Evolutionary conservation across 2,329 filamentous ascomycete genomes (phyloP).

Genomic region (Bertia moriformis): DNA sequence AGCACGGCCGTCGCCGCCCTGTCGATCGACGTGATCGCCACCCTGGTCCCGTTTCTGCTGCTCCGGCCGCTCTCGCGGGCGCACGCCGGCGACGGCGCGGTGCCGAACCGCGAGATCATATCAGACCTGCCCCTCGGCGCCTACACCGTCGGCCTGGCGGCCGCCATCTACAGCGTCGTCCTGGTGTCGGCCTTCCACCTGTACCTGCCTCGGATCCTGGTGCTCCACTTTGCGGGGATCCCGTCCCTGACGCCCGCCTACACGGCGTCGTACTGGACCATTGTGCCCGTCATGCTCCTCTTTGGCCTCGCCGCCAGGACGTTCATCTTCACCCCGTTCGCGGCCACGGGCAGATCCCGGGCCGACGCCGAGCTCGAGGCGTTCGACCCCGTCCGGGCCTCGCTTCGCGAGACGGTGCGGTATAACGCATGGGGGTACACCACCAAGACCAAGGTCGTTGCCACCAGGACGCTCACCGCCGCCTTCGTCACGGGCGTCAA

Average conservation of each 20-base stretch:
- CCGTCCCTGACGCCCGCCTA: conserved; percentile 56
- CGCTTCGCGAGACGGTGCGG: conserved; percentile 53
- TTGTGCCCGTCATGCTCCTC: conserved; percentile 33
- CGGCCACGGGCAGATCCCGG: conserved; percentile 31
- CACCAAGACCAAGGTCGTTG: conserved; percentile 44
- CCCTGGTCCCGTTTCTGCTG: conserved; percentile 60
- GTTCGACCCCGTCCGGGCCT: conserved; percentile 53
- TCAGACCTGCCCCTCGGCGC: conserved; percentile 45
- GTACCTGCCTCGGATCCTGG: conserved; percentile 58
- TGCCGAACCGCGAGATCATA: conserved; percentile 50
- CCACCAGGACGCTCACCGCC: conserved; percentile 47
- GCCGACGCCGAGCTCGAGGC: conserved; percentile 30
- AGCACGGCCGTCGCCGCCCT: conserved; percentile 46
- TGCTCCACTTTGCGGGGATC: conserved; percentile 61
- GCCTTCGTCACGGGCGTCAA: conserved; percentile 39
- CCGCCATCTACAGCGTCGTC: conserved; percentile 60
- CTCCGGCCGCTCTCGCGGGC: conserved; percentile 53
- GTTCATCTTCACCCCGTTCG: conserved; percentile 64
- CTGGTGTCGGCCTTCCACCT: conserved; percentile 56
- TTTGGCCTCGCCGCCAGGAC: conserved; percentile 58
- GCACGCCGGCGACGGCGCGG: conserved; percentile 38
- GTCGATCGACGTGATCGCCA: conserved; percentile 52
- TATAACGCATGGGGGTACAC: conserved; percentile 62
- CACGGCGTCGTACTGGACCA: conserved; percentile 40
- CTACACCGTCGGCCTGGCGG: conserved; percentile 54